Base-by-base conservation (phyloP, 2,329 filamentous ascomycete species). In the Colletotrichum eremochloae region DNA sequence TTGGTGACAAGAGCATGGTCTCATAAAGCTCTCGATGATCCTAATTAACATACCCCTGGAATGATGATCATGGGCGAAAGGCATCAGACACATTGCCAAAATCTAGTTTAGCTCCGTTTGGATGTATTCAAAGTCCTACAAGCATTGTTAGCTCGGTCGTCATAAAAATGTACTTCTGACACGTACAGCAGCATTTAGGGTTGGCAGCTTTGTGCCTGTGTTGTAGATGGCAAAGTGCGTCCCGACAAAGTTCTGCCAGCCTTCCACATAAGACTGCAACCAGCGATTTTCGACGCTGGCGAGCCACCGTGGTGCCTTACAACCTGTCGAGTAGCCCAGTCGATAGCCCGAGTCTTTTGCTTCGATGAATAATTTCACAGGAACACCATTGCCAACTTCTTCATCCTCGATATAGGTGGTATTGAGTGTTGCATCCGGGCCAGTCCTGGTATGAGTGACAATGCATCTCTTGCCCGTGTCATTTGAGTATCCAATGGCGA, bases 231-330 rank as follows among this genome's bases (percentile, higher is more conserved):
- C 73, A 38, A 74, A 71, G n/a, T 74, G 73, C 3, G 67, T 71
- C 4, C 73, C 73, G 1, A 74, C 73, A 48, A 74, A 74, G 52
- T 74, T 74, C 52, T 74, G 73, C 73, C 73, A 74, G 0, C 73
- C 73, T 8, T 73, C 60, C 1, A 74, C 42, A 20, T 64, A 67
- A 2, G 63, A 69, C 46, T 74, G 73, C n/a, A 74, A 44, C 63
- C 67, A 67, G 11, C 64, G 62, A 24, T 73, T 74, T 14, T 73
- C 67, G 2, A 74, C 50, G 36, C 48, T 63, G 1, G 73, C 73
- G 5, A 74, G 46, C 73, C 73, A 74, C 9, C 33, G 42, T 8
- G 73, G 73, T 11, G 42, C 63, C 11, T 52, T 63, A 20, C 56
- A 58, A 0, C 73, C 67, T 1, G 71, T 71, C 8, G 73, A 63